Percentiles rank a stretch among this genome's conserved stretches.
Evolutionary conservation across 441 rosid genomes (phyloP).

Genomic region (Manihot esculenta): DNA sequence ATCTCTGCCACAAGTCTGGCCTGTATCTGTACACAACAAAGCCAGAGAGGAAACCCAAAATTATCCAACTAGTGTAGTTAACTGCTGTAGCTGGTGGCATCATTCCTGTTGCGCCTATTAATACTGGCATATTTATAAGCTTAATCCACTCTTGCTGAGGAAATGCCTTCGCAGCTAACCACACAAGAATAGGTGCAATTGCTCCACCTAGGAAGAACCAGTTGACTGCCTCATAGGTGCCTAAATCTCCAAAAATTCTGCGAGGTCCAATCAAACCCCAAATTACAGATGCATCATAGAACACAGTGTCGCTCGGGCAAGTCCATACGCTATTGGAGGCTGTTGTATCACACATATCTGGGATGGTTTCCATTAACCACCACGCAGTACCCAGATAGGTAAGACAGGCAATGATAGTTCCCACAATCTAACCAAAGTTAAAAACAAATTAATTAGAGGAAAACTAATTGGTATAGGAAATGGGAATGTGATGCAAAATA

Average conservation of each 20-base stretch:
- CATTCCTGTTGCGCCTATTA: slow-evolving; percentile 73
- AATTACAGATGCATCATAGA: slow-evolving; percentile 90
- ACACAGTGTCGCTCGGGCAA: slow-evolving; percentile 81
- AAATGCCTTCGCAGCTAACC: slow-evolving; percentile 73
- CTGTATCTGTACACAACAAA: slow-evolving; percentile 69
- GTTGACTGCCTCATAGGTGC: slow-evolving; percentile 64
- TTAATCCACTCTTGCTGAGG: slow-evolving; percentile 78
- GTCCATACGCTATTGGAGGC: slow-evolving; percentile 79
- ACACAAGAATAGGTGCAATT: slow-evolving; percentile 70
- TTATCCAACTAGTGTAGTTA: slow-evolving; percentile 88
- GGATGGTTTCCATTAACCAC: slow-evolving; percentile 94
- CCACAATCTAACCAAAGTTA: slow-evolving; percentile 52
- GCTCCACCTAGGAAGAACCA: slow-evolving; percentile 94
- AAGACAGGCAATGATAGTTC: slow-evolving; percentile 76
- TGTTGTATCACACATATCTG: slow-evolving; percentile 68
- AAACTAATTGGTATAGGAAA: not conserved
- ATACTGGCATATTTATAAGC: slow-evolving; percentile 87
- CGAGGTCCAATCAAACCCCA: slow-evolving; percentile 95
- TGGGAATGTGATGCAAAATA: not conserved
- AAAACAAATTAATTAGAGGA: not conserved
- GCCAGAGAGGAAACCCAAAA: slow-evolving; percentile 77
- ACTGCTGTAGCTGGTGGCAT: slow-evolving; percentile 99
- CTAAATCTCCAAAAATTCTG: slow-evolving; percentile 78
- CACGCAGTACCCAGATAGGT: slow-evolving; percentile 84
- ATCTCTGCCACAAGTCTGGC: slow-evolving; percentile 78